These are phyloP conservation scores for Aspergillus fischeri DNA, from an alignment of 2,329 filamentous ascomycete species.

Conservation along the genomic window DNA sequence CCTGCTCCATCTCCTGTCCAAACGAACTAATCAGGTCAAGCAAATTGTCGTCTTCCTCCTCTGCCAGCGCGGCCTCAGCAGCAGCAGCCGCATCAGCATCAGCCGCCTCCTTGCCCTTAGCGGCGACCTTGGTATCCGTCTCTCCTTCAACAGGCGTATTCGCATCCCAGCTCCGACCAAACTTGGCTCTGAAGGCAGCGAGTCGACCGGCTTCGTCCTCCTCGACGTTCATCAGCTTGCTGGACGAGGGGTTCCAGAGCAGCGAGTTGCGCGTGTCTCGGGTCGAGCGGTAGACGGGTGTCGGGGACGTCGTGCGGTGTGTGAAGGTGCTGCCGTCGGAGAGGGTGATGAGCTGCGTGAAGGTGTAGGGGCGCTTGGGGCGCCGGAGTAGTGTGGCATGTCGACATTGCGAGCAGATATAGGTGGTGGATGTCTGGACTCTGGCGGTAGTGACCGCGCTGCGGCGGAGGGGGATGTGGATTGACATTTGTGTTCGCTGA, in stretches of 20 bases:
- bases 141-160: constrained; percentile 31
- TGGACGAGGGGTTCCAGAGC: constrained; percentile 83
- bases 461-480: constrained; percentile 35
- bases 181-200: constrained; percentile 77
- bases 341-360: constrained; percentile 93
- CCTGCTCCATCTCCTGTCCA: constrained; percentile 39
- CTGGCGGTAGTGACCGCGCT: constrained; percentile 24
- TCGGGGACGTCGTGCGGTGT: constrained; percentile 48
- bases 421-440: constrained; percentile 31
- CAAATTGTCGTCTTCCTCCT: constrained; percentile 51
- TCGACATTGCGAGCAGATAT: constrained; percentile 60
- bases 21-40: constrained; percentile 55
- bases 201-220: constrained; percentile 90
- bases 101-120: constrained; percentile 19
- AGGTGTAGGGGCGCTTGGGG: constrained; percentile 89
- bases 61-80: constrained; percentile 45
- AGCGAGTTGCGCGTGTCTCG: constrained; percentile 89
- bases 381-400: constrained; percentile 81
- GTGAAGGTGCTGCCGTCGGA: constrained; percentile 79
- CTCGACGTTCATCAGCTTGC: constrained; percentile 80
- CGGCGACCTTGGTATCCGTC: constrained; percentile 15
- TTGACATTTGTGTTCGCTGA: constrained; percentile 25
- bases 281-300: constrained; percentile 56
- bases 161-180: constrained; percentile 79
- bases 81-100: constrained; percentile 25